These are phyloP conservation scores for Begonia peltatifolia DNA, from an alignment of 306 rosid species.

Conservation along the genomic window DNA sequence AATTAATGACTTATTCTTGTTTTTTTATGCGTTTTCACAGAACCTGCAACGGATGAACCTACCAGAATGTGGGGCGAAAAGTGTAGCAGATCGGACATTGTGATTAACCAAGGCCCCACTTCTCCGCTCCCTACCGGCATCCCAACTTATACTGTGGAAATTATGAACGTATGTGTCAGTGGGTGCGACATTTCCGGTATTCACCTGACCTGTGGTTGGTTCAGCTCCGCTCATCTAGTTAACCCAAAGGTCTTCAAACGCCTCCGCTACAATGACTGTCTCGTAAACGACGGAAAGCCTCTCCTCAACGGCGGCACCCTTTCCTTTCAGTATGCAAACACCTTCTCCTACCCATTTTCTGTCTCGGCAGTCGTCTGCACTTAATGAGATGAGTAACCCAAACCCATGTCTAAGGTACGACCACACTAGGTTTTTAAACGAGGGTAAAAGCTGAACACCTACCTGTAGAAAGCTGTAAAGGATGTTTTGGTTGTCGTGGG, in stretches of 20 bases:
- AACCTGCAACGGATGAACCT: constrained; percentile 23
- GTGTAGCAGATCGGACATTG: constrained; percentile 48
- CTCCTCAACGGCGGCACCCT: constrained; percentile 43
- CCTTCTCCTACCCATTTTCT: constrained; percentile 48
- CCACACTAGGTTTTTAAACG: too few relatives aligned
- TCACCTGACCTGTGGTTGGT: constrained; percentile 81
- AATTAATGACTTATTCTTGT: too few relatives aligned
- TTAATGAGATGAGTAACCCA: not conserved
- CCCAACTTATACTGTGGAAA: constrained; percentile 73
- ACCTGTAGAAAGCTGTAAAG: too few relatives aligned
- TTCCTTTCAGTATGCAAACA: constrained; percentile 69
- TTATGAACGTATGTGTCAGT: constrained; percentile 47
- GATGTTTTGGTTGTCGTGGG: too few relatives aligned
- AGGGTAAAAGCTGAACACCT: too few relatives aligned
- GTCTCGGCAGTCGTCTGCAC: constrained; percentile 47
- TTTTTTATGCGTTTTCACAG: constrained; percentile 16
- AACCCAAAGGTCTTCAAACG: constrained; percentile 80
- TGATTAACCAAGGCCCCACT: constrained; percentile 68
- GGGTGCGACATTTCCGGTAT: constrained; percentile 63
- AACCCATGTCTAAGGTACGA: too few relatives aligned
- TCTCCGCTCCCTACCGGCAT: constrained; percentile 69
- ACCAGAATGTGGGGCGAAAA: constrained; percentile 68
- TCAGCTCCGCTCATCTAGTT: constrained; percentile 71
- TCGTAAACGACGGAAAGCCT: constrained; percentile 65
- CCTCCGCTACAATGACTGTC: constrained; percentile 62